Conservation (phyloP, 2,329 filamentous ascomycete genomes). For the Beauveria medogensis region DNA sequence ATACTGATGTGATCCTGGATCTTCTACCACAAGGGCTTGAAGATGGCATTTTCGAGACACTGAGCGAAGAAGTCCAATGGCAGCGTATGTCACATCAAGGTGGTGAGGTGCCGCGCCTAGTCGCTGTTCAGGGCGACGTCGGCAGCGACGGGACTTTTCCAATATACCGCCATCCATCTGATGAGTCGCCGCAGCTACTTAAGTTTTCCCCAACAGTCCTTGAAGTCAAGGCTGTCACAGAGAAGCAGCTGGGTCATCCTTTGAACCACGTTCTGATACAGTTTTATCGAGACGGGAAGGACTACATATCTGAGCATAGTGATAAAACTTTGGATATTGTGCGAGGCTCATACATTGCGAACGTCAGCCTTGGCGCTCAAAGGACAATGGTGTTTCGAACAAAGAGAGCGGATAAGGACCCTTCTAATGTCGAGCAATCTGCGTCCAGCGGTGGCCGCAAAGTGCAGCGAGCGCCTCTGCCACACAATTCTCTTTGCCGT, state of each 20-base stretch:
- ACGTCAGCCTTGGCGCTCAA: constrained; percentile 87
- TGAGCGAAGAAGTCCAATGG: constrained; percentile 75
- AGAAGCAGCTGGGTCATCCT: constrained; percentile 65
- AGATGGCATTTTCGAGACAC: constrained; percentile 56
- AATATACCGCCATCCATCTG: constrained; percentile 89
- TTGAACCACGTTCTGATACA: constrained; percentile 93
- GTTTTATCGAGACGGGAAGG: constrained; percentile 77
- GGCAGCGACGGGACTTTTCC: constrained; percentile 65
- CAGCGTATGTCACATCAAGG: constrained; percentile 88
- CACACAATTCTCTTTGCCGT: constrained; percentile 82
- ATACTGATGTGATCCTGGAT: constrained; percentile 66
- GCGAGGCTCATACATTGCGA: constrained; percentile 74
- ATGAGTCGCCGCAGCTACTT: constrained; percentile 71
- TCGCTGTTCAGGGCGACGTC: constrained; percentile 77
- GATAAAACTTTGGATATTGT: constrained; percentile 94
- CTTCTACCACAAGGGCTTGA: constrained; percentile 53
- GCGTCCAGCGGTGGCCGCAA: constrained; percentile 34
- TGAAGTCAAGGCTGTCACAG: constrained; percentile 58
- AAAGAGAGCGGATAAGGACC: constrained; percentile 52
- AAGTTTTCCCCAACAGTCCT: constrained; percentile 69
- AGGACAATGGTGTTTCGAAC: constrained; percentile 83
- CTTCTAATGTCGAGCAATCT: constrained; percentile 16
- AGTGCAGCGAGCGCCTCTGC: constrained; percentile 62
- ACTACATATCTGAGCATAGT: constrained; percentile 93
- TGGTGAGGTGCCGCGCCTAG: constrained; percentile 82